phyloP scores from a whole-genome alignment of 2,329 filamentous ascomycete species.

The Xylariaceae sp. region DNA sequence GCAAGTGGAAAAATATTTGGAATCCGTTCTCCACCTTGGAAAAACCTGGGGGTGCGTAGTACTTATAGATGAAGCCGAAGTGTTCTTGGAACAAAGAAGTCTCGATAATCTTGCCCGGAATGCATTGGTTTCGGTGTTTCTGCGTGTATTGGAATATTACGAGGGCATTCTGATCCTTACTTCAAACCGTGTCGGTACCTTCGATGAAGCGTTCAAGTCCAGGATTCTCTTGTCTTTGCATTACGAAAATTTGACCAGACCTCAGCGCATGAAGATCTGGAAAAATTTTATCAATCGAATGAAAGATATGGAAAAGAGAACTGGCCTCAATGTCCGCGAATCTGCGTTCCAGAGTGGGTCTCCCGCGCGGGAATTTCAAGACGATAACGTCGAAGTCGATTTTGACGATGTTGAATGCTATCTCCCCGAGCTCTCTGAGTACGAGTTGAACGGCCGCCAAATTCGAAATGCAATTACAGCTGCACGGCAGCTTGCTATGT shows the following conservation, averaged over 20 bases:
- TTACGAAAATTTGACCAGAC: conserved; percentile 13
- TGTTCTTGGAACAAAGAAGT: conserved; percentile 20
- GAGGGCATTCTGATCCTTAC: conserved; percentile 41
- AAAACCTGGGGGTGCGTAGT: conserved; percentile 25
- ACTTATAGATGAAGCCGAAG: conserved; percentile 9
- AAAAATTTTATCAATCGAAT: conserved; percentile 15
- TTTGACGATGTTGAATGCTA: conserved; percentile 15
- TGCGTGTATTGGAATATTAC: conserved; percentile 39
- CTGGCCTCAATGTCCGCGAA: too few relatives aligned
- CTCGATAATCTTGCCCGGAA: conserved; percentile 19
- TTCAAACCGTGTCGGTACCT: conserved; percentile 31
- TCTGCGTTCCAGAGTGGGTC: neutral
- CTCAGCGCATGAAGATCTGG: conserved; percentile 19
- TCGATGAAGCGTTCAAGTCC: conserved; percentile 24
- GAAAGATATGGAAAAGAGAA: conserved; percentile 2
- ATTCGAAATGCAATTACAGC: conserved; percentile 37
- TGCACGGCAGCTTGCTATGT: conserved; percentile 8
- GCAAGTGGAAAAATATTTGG: conserved; percentile 20
- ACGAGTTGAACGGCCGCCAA: conserved; percentile 39
- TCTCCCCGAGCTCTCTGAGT: conserved; percentile 29
- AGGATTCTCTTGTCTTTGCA: conserved; percentile 18
- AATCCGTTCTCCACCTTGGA: conserved; percentile 18
- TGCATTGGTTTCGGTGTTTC: conserved; percentile 27
- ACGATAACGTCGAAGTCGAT: conserved; percentile 4
- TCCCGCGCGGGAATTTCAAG: neutral